A percentile compares a stretch with the other conserved stretches of the same genome.
Evolutionary conservation across 2,329 filamentous ascomycete species (phyloP).

Genomic region (Westerdykella ornata): DNA sequence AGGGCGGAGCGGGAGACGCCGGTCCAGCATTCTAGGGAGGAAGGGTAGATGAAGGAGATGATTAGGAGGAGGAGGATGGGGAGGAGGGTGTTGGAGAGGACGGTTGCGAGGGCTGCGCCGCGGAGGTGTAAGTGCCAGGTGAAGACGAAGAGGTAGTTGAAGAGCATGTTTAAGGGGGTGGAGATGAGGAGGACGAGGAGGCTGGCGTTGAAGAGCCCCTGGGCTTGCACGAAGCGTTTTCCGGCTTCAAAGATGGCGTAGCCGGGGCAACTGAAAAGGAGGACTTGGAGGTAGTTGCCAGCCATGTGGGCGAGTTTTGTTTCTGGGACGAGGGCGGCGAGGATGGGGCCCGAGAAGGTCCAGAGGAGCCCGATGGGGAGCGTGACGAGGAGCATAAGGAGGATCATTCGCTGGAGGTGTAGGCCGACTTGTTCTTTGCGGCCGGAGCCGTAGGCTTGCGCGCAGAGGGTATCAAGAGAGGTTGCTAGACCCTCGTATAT

Average conservation of each 20-base stretch:
- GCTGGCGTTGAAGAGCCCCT: slow-evolving; percentile 48
- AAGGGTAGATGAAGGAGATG: slow-evolving; percentile 36
- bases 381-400: slow-evolving; percentile 44
- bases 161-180: slow-evolving; percentile 44
- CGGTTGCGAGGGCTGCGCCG: slow-evolving; percentile 48
- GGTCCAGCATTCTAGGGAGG: slow-evolving; percentile 55
- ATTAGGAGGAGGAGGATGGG: slow-evolving; percentile 46
- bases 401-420: slow-evolving; percentile 49
- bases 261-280: slow-evolving; percentile 47
- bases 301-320: slow-evolving; percentile 45
- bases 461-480: slow-evolving; percentile 47
- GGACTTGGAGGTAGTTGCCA: slow-evolving; percentile 45
- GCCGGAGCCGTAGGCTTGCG: slow-evolving; percentile 48
- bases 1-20: slow-evolving; percentile 64
- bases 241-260: slow-evolving; percentile 51
- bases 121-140: slow-evolving; percentile 42
- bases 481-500: slow-evolving; percentile 49
- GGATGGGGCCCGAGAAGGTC: slow-evolving; percentile 44
- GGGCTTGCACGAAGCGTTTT: slow-evolving; percentile 51
- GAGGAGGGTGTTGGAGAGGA: slow-evolving; percentile 46
- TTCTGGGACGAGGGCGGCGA: slow-evolving; percentile 45
- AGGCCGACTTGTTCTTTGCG: slow-evolving; percentile 46
- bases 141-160: slow-evolving; percentile 47
- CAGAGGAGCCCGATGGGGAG: slow-evolving; percentile 47
- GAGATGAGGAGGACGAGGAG: slow-evolving; percentile 45